A percentile compares a stretch with the other conserved stretches of the same genome.
phyloP scores from a whole-genome alignment of 1,284 basidiomycete genomes.

The Cutaneotrichosporon sp. region DNA sequence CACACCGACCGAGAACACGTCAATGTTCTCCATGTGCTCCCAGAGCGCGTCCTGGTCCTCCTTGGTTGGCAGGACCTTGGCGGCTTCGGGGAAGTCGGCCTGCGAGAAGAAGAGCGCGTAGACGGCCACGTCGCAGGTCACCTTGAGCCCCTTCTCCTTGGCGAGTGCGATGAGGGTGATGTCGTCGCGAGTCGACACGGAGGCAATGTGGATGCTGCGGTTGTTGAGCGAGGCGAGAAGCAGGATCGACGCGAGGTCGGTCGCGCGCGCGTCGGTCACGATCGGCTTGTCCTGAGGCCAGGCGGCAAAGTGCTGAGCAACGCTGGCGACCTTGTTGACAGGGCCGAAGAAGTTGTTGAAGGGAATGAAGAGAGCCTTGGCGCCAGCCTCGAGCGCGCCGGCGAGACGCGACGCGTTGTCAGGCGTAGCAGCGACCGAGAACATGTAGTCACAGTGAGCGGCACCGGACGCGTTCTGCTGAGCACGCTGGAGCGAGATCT shows the following conservation, averaged over 20 bases:
- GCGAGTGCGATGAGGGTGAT: constrained; percentile 85
- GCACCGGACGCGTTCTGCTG: constrained; percentile 60
- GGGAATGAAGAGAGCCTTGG: constrained; percentile 79
- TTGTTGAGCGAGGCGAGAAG: constrained; percentile 87
- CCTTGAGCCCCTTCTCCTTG: constrained; percentile 89
- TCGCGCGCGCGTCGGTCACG: constrained; percentile 86
- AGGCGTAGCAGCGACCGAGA: constrained; percentile 70
- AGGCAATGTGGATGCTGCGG: constrained; percentile 88
- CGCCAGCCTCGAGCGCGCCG: constrained; percentile 70
- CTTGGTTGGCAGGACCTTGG: constrained; percentile 63
- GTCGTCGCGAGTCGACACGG: constrained; percentile 83
- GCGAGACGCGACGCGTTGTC: constrained; percentile 61
- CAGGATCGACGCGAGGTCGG: constrained; percentile 88
- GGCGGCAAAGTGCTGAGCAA: constrained; percentile 80
- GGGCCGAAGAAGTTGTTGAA: constrained; percentile 60
- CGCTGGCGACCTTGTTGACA: constrained; percentile 54
- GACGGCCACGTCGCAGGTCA: constrained; percentile 93
- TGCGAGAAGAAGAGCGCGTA: constrained; percentile 87
- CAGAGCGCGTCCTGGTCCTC: constrained; percentile 83
- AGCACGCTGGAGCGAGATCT: constrained; percentile 62
- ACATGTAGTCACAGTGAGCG: constrained; percentile 79
- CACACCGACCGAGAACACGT: constrained; percentile 85
- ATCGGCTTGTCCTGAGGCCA: constrained; percentile 92
- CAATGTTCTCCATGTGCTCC: constrained; percentile 78
- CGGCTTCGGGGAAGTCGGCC: constrained; percentile 65